Evolutionary conservation across 1,139 yeast species (phyloP), one percentile per base, ranked within the genome.

Genomic region (Insectozyma bohioensis): DNA sequence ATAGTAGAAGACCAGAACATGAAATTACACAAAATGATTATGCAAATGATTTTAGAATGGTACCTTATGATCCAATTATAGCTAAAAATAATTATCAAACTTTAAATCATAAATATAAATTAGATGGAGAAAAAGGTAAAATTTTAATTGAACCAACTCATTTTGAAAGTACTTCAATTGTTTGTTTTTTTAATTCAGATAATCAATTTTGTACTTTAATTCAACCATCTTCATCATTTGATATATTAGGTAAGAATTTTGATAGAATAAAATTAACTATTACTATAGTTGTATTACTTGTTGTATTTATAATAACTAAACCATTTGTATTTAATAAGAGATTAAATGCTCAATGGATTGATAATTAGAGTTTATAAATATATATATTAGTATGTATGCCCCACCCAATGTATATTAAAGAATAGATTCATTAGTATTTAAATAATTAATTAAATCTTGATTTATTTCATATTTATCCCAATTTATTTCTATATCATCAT

Each of bases 211-310:
- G 90, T 52, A 81, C 94, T 1, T 67, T 79, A 34, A 68, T 85
- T 14, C 76, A 85, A 34, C 97, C 97, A 1, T 86, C 96, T 0
- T 75, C 76, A 34, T 85, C 88, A 31, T 90, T 86, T 59, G 98
- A 92, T 58, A 67, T 80, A 39, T 72, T 88, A 50, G 73, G 80
- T 28, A 66, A 72, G 29, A 69, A 69, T 26, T 92, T 92, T 52
- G 88, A 82, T 46, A 83, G 78, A 48, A 51, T 63, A 11, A 83
- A 81, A 47, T 72, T 92, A 34, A 35, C 82, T 8, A 46, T 67
- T 4, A 86, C 96, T 1, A 71, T 90, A 3, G 57, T 61, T 1
- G 63, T 71, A 1, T 63, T 88, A 36, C 38, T 78, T 4, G 58
- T 65, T 0, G 68, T 70, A 1, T 64, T 54, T 39, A 52, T 65